A percentile compares a stretch with the other conserved stretches of the same genome.
phyloP scores from a whole-genome alignment of 1,284 basidiomycete species.

The Trichosporon sp. region DNA sequence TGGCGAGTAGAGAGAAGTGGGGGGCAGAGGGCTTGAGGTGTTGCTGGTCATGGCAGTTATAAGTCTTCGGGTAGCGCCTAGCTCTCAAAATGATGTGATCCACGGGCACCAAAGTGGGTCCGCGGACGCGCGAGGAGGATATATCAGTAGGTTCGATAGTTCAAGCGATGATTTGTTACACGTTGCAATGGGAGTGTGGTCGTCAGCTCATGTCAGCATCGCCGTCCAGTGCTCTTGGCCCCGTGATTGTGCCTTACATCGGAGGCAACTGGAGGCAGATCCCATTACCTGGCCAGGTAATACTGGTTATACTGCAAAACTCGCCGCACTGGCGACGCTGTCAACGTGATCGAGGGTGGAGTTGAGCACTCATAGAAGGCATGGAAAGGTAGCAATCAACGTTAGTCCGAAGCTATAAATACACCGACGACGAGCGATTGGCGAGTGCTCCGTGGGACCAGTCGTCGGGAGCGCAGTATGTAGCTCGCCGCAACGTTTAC shows the following conservation, averaged over 20 bases:
- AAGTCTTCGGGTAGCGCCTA: background rate
- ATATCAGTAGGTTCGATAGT: conserved; percentile 6
- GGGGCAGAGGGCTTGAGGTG: background rate
- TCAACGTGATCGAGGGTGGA: background rate
- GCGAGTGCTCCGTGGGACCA: background rate
- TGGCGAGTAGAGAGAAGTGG: background rate
- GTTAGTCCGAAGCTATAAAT: background rate
- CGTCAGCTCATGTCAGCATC: background rate
- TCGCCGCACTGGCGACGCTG: background rate
- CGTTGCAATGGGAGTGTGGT: background rate
- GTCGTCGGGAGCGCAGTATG: background rate
- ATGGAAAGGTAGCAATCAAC: background rate
- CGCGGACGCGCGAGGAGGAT: background rate
- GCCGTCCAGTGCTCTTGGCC: background rate
- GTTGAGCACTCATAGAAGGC: background rate
- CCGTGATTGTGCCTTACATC: conserved; percentile 11
- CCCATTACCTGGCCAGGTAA: background rate
- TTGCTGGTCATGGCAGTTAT: background rate
- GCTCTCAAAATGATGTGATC: background rate
- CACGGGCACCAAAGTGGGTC: background rate
- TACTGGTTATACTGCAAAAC: conserved; percentile 8
- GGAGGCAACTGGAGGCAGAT: background rate
- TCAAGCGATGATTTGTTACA: background rate
- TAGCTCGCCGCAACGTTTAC: background rate
- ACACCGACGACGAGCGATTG: background rate